A percentile compares a stretch with the other conserved stretches of the same genome.
These are phyloP conservation scores for Ustulina deusta DNA, from an alignment of 2,329 filamentous ascomycete genomes.

Conservation along the genomic window DNA sequence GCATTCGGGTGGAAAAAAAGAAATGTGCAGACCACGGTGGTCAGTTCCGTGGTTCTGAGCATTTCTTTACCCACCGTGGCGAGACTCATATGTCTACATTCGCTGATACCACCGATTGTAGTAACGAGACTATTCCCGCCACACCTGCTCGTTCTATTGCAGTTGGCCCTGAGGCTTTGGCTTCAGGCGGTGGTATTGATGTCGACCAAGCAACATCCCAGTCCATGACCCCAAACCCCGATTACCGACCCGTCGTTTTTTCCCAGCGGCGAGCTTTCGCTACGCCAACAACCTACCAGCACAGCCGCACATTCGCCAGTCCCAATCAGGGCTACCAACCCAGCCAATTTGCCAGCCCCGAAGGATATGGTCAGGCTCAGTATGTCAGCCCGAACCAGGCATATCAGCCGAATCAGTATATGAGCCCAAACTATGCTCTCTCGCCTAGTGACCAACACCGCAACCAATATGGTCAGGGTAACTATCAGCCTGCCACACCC, in stretches of 20 bases:
- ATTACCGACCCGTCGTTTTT: slow-evolving; percentile 22
- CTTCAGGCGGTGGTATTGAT: slow-evolving; percentile 19
- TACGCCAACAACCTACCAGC: slow-evolving; percentile 24
- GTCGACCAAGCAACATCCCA: slow-evolving; percentile 15
- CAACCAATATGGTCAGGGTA: slow-evolving; percentile 21
- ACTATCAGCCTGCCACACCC: slow-evolving; percentile 38
- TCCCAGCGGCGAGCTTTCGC: slow-evolving; percentile 16
- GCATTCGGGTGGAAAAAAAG: slow-evolving; percentile 57
- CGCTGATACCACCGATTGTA: slow-evolving; percentile 1
- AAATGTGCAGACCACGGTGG: slow-evolving; percentile 34
- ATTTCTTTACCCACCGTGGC: slow-evolving; percentile 9
- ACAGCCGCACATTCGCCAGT: slow-evolving; percentile 17
- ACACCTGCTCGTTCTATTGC: slow-evolving; percentile 32
- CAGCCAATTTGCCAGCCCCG: slow-evolving; percentile 12
- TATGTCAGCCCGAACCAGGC: slow-evolving; percentile 31
- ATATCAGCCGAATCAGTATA: slow-evolving; percentile 26
- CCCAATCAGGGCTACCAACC: slow-evolving; percentile 29
- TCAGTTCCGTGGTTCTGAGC: slow-evolving; percentile 28
- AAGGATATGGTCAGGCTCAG: slow-evolving; percentile 23
- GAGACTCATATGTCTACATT: slow-evolving; percentile 20
- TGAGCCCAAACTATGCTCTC: slow-evolving; percentile 37
- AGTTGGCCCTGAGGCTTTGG: neutral
- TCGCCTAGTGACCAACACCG: slow-evolving; percentile 28
- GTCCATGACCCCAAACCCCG: slow-evolving; percentile 17
- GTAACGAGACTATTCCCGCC: slow-evolving; percentile 10